Conservation (phyloP, 345 rosid species). For the Arabis hirsuta region DNA sequence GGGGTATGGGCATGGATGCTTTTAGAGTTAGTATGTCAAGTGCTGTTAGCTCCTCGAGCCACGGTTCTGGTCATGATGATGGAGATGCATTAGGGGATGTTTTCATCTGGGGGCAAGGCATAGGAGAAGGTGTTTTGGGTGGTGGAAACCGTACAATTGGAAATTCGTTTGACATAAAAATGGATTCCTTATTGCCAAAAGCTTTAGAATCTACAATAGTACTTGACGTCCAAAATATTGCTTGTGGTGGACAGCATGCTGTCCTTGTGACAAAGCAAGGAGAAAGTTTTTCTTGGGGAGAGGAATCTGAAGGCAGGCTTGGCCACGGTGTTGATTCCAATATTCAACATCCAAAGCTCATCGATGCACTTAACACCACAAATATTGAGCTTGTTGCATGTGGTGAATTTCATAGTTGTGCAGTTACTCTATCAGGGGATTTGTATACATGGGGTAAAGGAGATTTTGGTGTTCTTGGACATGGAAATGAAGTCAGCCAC, state of each 20-base stretch:
- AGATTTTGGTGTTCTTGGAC: slow-evolving; percentile 65
- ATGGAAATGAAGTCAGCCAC: slow-evolving; percentile 58
- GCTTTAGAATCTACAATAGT: slow-evolving; percentile 54
- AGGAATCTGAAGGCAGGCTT: slow-evolving; percentile 67
- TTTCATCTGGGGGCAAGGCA: slow-evolving; percentile 63
- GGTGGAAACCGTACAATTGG: slow-evolving; percentile 44
- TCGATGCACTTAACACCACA: slow-evolving; percentile 56
- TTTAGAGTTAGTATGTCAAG: slow-evolving; percentile 97
- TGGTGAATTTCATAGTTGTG: slow-evolving; percentile 76
- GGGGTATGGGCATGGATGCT: slow-evolving; percentile 72
- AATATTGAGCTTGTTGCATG: slow-evolving; percentile 65
- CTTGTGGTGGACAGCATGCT: slow-evolving; percentile 63
- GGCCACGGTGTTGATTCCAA: slow-evolving; percentile 72
- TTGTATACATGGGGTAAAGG: slow-evolving; percentile 77
- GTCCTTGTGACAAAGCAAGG: slow-evolving; percentile 60
- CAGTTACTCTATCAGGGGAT: slow-evolving; percentile 69
- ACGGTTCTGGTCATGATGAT: slow-evolving; percentile 57
- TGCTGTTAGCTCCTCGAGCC: slow-evolving; percentile 64
- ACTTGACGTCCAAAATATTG: slow-evolving; percentile 55
- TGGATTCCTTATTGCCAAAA: slow-evolving; percentile 56
- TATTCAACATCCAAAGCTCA: slow-evolving; percentile 61
- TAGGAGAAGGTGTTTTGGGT: slow-evolving; percentile 49
- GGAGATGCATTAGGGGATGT: slow-evolving; percentile 57
- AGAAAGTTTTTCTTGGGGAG: slow-evolving; percentile 63
- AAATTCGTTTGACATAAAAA: slow-evolving; percentile 41